These are phyloP conservation scores for Eucalyptus rudis DNA, from an alignment of 345 rosid species.

Conservation along the genomic window DNA sequence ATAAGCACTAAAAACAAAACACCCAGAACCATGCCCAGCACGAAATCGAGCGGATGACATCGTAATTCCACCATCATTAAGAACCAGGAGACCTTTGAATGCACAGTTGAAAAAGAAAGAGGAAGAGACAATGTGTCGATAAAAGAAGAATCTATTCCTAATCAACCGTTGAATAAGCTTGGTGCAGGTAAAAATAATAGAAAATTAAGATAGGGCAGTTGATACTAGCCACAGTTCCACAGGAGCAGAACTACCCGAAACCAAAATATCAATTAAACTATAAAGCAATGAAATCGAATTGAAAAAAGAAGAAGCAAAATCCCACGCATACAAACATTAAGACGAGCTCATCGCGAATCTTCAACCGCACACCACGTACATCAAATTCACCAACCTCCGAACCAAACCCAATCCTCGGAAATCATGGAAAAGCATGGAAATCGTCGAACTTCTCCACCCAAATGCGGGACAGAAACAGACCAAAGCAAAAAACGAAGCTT, in stretches of 20 bases:
- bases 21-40: not conserved
- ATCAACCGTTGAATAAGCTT: not conserved
- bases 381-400: not conserved
- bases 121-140: not conserved
- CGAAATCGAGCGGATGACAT: not conserved
- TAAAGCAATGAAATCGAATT: not conserved
- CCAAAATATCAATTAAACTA: not conserved
- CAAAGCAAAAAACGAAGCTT: not conserved
- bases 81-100: not conserved
- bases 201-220: not conserved
- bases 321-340: not conserved
- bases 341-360: not conserved
- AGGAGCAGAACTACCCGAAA: not conserved
- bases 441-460: not conserved
- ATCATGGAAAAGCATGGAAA: not conserved
- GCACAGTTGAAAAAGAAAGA: not conserved
- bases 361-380: not conserved
- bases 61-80: not conserved
- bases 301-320: not conserved
- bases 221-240: conserved; percentile 5
- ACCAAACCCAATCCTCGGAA: not conserved
- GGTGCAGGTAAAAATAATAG: not conserved
- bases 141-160: not conserved
- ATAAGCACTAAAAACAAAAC: not conserved
- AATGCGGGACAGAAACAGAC: not conserved